These are phyloP conservation scores for Naganishia sp. DNA, from an alignment of 1,284 basidiomycete genomes.

Conservation along the genomic window DNA sequence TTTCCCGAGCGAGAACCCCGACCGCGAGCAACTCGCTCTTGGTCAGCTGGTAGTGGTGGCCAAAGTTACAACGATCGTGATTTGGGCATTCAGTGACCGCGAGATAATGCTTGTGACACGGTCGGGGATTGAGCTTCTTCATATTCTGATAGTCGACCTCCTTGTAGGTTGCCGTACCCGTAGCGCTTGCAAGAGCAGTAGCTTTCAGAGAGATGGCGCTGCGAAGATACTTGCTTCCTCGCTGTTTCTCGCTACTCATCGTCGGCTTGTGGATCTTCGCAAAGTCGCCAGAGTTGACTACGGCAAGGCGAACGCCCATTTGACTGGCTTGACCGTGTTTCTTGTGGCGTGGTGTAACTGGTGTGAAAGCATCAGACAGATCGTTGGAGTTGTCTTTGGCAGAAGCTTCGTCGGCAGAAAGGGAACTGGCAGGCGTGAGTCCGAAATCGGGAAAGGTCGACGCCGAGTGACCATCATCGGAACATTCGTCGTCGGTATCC, in stretches of 20 bases:
- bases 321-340: slow-evolving; percentile 10
- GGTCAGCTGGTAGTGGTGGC: slow-evolving; percentile 31
- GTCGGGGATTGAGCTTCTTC: slow-evolving; percentile 32
- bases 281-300: slow-evolving; percentile 19
- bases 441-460: not conserved
- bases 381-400: not conserved
- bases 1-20: slow-evolving; percentile 30
- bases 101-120: slow-evolving; percentile 33
- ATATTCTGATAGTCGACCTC: slow-evolving; percentile 30
- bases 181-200: not conserved
- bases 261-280: not conserved
- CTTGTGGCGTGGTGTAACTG: slow-evolving; percentile 10
- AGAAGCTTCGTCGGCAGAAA: not conserved
- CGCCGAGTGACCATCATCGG: not conserved
- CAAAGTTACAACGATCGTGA: slow-evolving; percentile 21
- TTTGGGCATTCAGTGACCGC: slow-evolving; percentile 22
- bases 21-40: slow-evolving; percentile 29
- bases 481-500: not conserved
- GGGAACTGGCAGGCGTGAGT: not conserved
- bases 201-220: slow-evolving; percentile 3
- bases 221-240: not conserved
- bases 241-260: not conserved
- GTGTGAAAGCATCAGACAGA: slow-evolving; percentile 11
- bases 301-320: slow-evolving; percentile 20
- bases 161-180: slow-evolving; percentile 1